Evolutionary conservation across 176 grass and related monocot genomes (phyloP).

Genomic region (Eleusine indica): DNA sequence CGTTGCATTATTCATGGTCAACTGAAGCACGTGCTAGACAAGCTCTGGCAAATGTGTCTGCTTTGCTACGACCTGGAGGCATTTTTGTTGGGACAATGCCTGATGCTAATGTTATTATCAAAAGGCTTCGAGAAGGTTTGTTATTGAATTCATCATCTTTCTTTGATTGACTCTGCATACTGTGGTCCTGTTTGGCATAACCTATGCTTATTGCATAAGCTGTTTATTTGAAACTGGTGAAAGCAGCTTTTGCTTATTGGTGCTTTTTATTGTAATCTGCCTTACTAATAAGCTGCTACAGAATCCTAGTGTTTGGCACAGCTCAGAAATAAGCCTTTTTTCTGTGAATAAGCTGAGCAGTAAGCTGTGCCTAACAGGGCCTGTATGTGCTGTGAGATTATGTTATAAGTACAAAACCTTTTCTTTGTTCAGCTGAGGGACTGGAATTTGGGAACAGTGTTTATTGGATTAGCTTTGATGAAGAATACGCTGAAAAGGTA

Average conservation of each 20-base stretch:
- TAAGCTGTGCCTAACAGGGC: neutral
- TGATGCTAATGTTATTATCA: slow-evolving; percentile 92
- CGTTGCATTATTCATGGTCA: slow-evolving; percentile 97
- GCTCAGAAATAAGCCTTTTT: neutral
- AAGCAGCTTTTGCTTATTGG: neutral
- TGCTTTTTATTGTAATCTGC: neutral
- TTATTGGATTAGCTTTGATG: slow-evolving; percentile 82
- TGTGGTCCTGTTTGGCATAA: neutral
- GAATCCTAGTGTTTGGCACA: neutral
- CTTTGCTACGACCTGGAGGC: slow-evolving; percentile 90
- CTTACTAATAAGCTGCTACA: neutral
- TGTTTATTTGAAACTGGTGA: neutral
- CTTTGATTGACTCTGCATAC: slow-evolving; percentile 30
- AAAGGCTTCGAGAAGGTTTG: slow-evolving; percentile 84
- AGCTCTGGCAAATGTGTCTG: slow-evolving; percentile 85
- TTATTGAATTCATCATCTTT: slow-evolving; percentile 19
- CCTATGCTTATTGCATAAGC: neutral
- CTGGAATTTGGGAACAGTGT: slow-evolving; percentile 95
- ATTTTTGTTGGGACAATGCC: slow-evolving; percentile 95
- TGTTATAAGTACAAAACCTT: slow-evolving; percentile 18
- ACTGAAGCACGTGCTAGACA: slow-evolving; percentile 88
- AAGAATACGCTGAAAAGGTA: slow-evolving; percentile 76
- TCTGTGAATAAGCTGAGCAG: neutral
- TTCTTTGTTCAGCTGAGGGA: slow-evolving; percentile 75
- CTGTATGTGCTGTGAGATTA: slow-evolving; percentile 18